Evolutionary conservation across 139 green algal species (phyloP), one percentile per base, ranked within the genome.

Genomic region (Closterium sp.): DNA sequence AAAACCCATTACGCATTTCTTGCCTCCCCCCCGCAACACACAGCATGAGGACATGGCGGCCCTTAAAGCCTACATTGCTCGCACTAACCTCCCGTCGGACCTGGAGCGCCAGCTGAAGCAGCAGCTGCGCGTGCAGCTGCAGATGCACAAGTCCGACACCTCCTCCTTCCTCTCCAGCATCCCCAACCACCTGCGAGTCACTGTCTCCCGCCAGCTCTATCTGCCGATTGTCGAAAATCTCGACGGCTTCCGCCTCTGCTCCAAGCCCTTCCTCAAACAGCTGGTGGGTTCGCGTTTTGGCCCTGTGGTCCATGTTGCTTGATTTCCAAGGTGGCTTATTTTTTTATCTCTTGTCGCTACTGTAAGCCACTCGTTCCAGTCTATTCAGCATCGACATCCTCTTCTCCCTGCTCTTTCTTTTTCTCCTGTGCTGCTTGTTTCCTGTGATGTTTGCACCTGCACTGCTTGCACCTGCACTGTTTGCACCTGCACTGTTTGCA

Each of bases 41-140:
- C 87, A 90, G 87, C 87, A 90, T 34, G 87, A 90, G 35, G 36
- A 90, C 31, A 90, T 90, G 87, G 23, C 25, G 34, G 35, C 36
- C 4, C 87, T 90, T 9, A 32, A 31, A 8, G 23, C 25, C 35
- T 90, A 85, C n/a, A 21, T 36, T 8, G 35, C 34, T 2, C 87
- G 87, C 28, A 34, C n/a, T n/a, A 36, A 36, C 38, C 87, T 90
- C 2, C 87, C 87, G 28, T 8, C 31, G 34, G 35, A 84, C 19
- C 9, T 90, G 38, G 30, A 84, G 87, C 25, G n/a, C 10, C 35
- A 90, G 87, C 87, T 90, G 87, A 33, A 86, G 83, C 83, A 86
- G 83, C 83, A 86, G 83, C 83, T 86, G 83, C 35, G 34, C 28
- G 34, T 34, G 33, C 87, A 84, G 31, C 35, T 90, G 87, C 33